Percentiles rank a stretch among this genome's conserved stretches.
Conservation (phyloP, 306 rosid species). For the Abrus precatorius region DNA sequence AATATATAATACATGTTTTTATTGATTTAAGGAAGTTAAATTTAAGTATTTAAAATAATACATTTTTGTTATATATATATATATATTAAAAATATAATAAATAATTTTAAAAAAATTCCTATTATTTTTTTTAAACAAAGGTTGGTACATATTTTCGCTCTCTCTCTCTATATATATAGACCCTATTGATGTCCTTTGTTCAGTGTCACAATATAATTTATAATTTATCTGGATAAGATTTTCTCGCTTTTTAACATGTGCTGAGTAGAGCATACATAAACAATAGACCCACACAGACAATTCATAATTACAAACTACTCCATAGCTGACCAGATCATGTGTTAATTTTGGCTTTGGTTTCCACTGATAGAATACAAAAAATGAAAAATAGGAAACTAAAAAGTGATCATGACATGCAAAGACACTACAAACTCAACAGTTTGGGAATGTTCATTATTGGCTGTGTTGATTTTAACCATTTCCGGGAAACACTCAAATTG, state of each 20-base stretch:
- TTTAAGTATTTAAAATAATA: too few relatives aligned
- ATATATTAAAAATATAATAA: too few relatives aligned
- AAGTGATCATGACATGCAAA: not conserved
- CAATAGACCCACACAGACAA: too few relatives aligned
- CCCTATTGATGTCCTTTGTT: not conserved
- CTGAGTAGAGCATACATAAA: not conserved
- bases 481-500: not conserved
- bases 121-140: too few relatives aligned
- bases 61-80: too few relatives aligned
- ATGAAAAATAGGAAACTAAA: conserved; percentile 1
- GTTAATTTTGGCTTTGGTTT: conserved; percentile 8
- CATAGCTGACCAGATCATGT: not conserved
- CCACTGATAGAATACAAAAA: not conserved
- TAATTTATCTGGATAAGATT: not conserved
- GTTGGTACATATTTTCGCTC: too few relatives aligned
- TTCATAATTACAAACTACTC: too few relatives aligned
- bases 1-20: too few relatives aligned
- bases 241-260: not conserved
- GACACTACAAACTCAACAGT: not conserved
- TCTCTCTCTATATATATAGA: not conserved
- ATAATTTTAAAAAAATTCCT: too few relatives aligned
- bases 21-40: too few relatives aligned
- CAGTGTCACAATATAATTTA: not conserved
- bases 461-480: not conserved
- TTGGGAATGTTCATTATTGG: not conserved